These are phyloP conservation scores for Mycocentrospora acerina DNA, from an alignment of 2,329 filamentous ascomycete species.

Conservation along the genomic window DNA sequence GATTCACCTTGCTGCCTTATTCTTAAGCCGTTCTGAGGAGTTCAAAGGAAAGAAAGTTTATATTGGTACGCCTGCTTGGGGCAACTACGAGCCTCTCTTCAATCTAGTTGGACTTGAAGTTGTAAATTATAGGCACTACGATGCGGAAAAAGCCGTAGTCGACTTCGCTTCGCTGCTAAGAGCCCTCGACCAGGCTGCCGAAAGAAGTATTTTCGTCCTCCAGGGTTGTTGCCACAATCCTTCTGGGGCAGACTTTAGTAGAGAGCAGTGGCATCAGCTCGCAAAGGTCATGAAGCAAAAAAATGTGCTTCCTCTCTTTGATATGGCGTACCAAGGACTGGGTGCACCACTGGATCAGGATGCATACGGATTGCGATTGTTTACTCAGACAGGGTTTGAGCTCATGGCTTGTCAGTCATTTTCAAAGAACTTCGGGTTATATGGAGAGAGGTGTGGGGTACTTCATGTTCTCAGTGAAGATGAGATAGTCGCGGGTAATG, in stretches of 20 bases:
- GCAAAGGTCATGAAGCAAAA: constrained; percentile 19
- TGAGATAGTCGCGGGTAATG: constrained; percentile 14
- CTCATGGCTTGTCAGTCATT: constrained; percentile 42
- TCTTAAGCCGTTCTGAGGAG: constrained; percentile 26
- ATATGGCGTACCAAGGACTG: constrained; percentile 41
- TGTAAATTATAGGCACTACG: constrained; percentile 35
- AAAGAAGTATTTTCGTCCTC: constrained; percentile 38
- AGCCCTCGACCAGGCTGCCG: constrained; percentile 23
- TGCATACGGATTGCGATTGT: constrained; percentile 30
- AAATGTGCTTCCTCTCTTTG: constrained; percentile 34
- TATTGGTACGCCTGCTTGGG: constrained; percentile 37
- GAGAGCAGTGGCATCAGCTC: constrained; percentile 35
- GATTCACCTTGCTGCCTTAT: constrained; percentile 39
- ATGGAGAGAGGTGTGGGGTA: constrained; percentile 41
- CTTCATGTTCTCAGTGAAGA: constrained; percentile 26
- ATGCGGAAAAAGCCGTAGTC: constrained; percentile 21
- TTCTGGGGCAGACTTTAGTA: constrained; percentile 36
- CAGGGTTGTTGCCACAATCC: constrained; percentile 46
- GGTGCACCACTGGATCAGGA: constrained; percentile 39
- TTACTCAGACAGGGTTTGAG: constrained; percentile 28
- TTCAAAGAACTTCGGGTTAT: constrained; percentile 45
- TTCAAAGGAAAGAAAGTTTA: constrained; percentile 28
- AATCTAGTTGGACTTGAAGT: constrained; percentile 30
- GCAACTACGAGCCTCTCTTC: constrained; percentile 39
- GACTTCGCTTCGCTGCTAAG: constrained; percentile 29